phyloP scores from a whole-genome alignment of 2,329 filamentous ascomycete species.

The Aspergillus sp. region DNA sequence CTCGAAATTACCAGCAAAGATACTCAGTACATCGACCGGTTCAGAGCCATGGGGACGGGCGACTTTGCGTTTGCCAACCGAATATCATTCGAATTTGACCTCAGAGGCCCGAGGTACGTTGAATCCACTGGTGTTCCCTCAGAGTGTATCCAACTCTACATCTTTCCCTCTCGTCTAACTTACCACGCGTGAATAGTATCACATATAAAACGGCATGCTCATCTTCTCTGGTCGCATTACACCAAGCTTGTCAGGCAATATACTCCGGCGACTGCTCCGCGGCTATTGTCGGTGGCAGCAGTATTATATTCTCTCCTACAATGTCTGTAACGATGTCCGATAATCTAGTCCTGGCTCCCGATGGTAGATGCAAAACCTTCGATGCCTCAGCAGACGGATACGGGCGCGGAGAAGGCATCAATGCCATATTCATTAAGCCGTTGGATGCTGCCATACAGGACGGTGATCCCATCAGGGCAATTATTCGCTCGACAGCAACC shows the following conservation, averaged over 20 bases:
- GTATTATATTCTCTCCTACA: constrained; percentile 35
- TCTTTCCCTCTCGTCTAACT: background rate
- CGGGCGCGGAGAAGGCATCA: constrained; percentile 37
- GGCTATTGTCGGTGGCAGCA: constrained; percentile 39
- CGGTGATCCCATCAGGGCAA: constrained; percentile 32
- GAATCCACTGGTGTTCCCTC: background rate
- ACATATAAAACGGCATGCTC: constrained; percentile 43
- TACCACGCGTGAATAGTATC: constrained; percentile 18
- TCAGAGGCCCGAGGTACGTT: constrained; percentile 23
- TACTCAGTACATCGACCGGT: constrained; percentile 17
- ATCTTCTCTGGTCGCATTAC: constrained; percentile 33
- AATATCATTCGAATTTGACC: constrained; percentile 27
- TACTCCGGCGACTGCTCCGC: constrained; percentile 14
- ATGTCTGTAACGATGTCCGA: constrained; percentile 31
- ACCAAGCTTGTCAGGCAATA: constrained; percentile 32
- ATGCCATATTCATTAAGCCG: constrained; percentile 34
- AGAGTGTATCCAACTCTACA: constrained; percentile 8
- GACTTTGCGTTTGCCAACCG: constrained; percentile 28
- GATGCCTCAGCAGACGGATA: constrained; percentile 35
- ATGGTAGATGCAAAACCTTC: constrained; percentile 32
- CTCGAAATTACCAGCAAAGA: constrained; percentile 24
- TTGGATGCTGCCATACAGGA: constrained; percentile 33
- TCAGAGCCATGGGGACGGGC: constrained; percentile 18
- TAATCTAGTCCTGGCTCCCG: constrained; percentile 38
- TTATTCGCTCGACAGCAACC: constrained; percentile 28